Evolutionary conservation across 2,329 filamentous ascomycete genomes (phyloP).

Genomic region (Stemphylium vesicarium): DNA sequence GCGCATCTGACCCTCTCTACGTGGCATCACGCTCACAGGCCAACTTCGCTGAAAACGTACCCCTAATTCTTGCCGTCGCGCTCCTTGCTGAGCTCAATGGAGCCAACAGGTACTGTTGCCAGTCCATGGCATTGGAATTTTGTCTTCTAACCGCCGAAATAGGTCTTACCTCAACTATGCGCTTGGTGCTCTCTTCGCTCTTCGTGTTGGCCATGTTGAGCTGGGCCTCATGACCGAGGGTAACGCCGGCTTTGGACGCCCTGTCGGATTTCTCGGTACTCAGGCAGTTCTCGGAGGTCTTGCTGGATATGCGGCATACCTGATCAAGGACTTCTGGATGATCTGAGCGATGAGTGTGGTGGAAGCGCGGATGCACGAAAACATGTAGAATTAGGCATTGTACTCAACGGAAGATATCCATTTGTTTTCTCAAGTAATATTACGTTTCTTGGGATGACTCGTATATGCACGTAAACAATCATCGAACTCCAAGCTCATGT

Average conservation of each 20-base stretch:
- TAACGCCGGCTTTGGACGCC: conserved; percentile 28
- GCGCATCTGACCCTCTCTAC: conserved; percentile 40
- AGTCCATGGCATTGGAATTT: background rate
- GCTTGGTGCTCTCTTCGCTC: conserved; percentile 48
- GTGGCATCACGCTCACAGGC: conserved; percentile 47
- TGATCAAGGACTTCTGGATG: conserved; percentile 41
- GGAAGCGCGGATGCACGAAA: background rate
- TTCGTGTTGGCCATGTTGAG: conserved; percentile 51
- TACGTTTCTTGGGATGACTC: background rate
- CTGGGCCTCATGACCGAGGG: conserved; percentile 44
- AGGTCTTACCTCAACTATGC: conserved; percentile 47
- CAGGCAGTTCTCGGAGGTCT: conserved; percentile 36
- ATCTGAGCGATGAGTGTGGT: conserved; percentile 12
- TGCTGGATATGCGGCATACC: conserved; percentile 40
- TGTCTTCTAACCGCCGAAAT: background rate
- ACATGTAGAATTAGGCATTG: background rate
- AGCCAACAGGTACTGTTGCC: conserved; percentile 38
- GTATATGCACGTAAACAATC: conserved; percentile 1
- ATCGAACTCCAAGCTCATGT: conserved; percentile 2
- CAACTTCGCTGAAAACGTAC: conserved; percentile 56
- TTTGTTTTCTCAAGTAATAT: background rate
- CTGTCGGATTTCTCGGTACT: conserved; percentile 40
- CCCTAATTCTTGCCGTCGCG: conserved; percentile 48
- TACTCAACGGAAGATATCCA: background rate
- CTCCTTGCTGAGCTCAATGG: conserved; percentile 56